These are phyloP conservation scores for Dictyostelium citrinum DNA, from an alignment of 78 protist species.

Conservation along the genomic window DNA sequence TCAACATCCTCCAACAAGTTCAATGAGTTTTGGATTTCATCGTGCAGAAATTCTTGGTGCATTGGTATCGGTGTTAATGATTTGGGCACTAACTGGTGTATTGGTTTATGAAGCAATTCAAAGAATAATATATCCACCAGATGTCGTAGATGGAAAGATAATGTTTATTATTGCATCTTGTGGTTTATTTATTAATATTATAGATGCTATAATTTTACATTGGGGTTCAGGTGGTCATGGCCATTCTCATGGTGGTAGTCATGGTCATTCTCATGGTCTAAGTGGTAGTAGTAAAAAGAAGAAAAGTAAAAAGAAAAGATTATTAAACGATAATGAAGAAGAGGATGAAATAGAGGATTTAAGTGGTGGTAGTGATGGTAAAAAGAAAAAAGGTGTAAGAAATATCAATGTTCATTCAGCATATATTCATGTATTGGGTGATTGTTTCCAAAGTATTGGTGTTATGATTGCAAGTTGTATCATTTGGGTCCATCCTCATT, in stretches of 20 bases:
- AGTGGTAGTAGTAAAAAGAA: not conserved
- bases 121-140: conserved; percentile 74
- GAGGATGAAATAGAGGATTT: not conserved
- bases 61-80: conserved; percentile 79
- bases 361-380: not conserved
- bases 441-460: conserved; percentile 87
- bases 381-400: not conserved
- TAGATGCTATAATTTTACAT: conserved; percentile 40
- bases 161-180: conserved; percentile 84
- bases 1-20: conserved; percentile 29
- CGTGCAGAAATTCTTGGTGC: conserved; percentile 90
- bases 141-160: conserved; percentile 76
- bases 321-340: not conserved
- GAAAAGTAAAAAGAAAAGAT: not conserved
- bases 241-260: conserved; percentile 49
- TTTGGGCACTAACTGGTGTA: conserved; percentile 91
- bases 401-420: conserved; percentile 85
- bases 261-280: conserved; percentile 48
- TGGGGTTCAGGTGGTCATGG: conserved; percentile 58
- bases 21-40: conserved; percentile 62
- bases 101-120: conserved; percentile 81
- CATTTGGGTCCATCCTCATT: conserved; percentile 81
- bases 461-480: conserved; percentile 83
- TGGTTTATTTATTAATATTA: conserved; percentile 79
- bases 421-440: conserved; percentile 90